These are phyloP conservation scores for Plasmodium malariae DNA, from an alignment of 169 alveolate genomes.

Conservation along the genomic window DNA sequence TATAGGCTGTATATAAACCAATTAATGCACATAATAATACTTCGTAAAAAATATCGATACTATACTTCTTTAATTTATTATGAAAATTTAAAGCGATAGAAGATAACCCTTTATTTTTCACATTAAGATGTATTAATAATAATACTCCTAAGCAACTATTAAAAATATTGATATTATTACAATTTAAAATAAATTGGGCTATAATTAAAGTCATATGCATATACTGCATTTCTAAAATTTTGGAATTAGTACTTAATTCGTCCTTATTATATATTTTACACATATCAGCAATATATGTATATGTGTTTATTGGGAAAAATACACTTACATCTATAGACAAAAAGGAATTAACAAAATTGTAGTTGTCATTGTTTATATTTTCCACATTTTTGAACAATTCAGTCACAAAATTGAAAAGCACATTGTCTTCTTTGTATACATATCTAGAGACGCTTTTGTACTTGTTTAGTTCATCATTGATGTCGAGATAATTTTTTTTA, in stretches of 20 bases:
- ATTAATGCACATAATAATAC: slow-evolving; percentile 66
- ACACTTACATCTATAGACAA: slow-evolving; percentile 66
- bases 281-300: slow-evolving; percentile 75
- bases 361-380: slow-evolving; percentile 74
- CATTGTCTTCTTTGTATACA: slow-evolving; percentile 60
- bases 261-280: slow-evolving; percentile 77
- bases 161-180: slow-evolving; percentile 72
- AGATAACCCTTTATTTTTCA: slow-evolving; percentile 71
- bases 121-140: slow-evolving; percentile 71
- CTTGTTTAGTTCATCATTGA: slow-evolving; percentile 36
- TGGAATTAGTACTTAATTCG: slow-evolving; percentile 30
- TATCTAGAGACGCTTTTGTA: slow-evolving; percentile 70
- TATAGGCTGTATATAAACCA: slow-evolving; percentile 75
- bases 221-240: slow-evolving; percentile 73
- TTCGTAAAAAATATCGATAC: slow-evolving; percentile 63
- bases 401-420: slow-evolving; percentile 71
- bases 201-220: slow-evolving; percentile 75
- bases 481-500: slow-evolving; percentile 13
- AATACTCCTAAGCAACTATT: slow-evolving; percentile 74
- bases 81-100: slow-evolving; percentile 71
- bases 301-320: slow-evolving; percentile 73
- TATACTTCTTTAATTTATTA: slow-evolving; percentile 70
- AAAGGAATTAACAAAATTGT: slow-evolving; percentile 75
- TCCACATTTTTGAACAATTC: slow-evolving; percentile 75
- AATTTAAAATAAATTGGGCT: slow-evolving; percentile 75